Conservation (phyloP, 140 eudicot species). For the Anethum foeniculum region DNA sequence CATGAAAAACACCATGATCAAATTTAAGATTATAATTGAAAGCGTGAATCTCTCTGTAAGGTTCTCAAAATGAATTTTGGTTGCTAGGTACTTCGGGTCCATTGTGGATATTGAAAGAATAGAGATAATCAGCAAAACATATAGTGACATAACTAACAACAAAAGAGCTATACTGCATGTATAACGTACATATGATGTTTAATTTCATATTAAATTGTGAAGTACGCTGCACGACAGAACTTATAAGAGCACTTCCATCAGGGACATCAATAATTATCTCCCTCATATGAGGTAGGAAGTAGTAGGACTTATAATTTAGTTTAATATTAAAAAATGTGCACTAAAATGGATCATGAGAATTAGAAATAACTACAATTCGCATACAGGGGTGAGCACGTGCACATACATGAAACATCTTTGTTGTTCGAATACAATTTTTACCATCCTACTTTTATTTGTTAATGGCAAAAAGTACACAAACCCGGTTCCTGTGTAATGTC, state of each 20-base stretch:
- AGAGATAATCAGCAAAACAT: background rate
- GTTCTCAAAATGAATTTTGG: background rate
- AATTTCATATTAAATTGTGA: constrained; percentile 18
- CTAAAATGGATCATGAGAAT: background rate
- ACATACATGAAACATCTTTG: background rate
- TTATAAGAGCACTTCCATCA: constrained; percentile 1
- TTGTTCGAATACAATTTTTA: no score
- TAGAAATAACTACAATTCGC: background rate
- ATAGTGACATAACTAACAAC: background rate
- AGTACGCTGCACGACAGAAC: constrained; percentile 27
- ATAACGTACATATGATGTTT: constrained; percentile 11
- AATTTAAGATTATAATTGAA: background rate
- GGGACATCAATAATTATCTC: constrained; percentile 13
- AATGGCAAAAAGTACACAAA: constrained; percentile 8
- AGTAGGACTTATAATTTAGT: background rate
- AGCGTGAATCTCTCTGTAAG: background rate
- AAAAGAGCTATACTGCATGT: background rate
- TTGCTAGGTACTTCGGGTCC: background rate
- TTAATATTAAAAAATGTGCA: background rate
- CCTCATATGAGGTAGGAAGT: background rate
- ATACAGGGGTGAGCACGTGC: background rate
- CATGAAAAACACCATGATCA: background rate
- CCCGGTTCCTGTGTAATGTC: constrained; percentile 99
- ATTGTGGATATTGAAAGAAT: background rate
- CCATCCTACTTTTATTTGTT: no score